Evolutionary conservation across 306 rosid species (phyloP).

Genomic region (Glycine tomentella): DNA sequence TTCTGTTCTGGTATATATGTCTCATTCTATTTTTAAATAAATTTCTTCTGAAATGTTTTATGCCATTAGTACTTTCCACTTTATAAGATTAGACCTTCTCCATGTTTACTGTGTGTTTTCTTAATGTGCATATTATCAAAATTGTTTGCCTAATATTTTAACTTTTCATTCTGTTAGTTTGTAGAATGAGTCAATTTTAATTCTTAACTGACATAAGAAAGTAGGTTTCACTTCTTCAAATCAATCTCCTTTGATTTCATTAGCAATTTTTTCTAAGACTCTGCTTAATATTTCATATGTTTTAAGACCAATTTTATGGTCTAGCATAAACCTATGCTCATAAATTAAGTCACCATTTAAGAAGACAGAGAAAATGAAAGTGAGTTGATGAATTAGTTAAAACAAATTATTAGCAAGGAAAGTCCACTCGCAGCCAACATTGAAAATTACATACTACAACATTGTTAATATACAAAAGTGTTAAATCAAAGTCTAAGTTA

Average conservation of each 20-base stretch:
- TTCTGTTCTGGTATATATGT: slow-evolving; percentile 45
- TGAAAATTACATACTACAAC: not conserved
- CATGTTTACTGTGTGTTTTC: not conserved
- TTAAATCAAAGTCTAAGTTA: not conserved
- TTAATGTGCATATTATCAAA: not conserved
- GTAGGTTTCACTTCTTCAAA: not conserved
- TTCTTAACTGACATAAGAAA: not conserved
- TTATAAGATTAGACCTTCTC: not conserved
- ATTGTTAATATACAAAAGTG: not conserved
- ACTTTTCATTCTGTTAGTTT: not conserved
- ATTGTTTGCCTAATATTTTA: not conserved
- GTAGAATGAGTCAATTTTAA: not conserved
- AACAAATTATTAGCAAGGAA: not conserved
- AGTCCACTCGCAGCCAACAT: not conserved
- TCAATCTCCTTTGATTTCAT: not conserved
- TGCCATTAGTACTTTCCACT: not conserved
- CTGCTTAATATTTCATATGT: not conserved
- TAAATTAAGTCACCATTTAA: not conserved
- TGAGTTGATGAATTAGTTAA: not conserved
- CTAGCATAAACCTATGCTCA: no score
- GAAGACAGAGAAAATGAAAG: not conserved
- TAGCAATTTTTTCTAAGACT: not conserved
- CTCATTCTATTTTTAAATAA: not conserved
- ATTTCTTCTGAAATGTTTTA: not conserved
- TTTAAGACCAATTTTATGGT: not conserved